phyloP scores from a whole-genome alignment of 495 filamentous ascomycete species.

The Clavariopsis aquatica region DNA sequence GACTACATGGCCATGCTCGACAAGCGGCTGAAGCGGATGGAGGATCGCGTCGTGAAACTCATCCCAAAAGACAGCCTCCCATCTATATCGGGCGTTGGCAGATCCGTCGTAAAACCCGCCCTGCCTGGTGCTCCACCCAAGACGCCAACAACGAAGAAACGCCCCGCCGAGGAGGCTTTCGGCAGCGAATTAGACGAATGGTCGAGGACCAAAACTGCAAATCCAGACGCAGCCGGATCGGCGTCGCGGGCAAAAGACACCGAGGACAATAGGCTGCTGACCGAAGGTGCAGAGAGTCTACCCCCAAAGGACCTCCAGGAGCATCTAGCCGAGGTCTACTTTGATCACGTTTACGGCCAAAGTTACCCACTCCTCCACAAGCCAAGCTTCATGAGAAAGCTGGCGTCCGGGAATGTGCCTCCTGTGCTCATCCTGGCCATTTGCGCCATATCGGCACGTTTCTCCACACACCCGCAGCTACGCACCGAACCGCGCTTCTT shows the following conservation, averaged over 20 bases:
- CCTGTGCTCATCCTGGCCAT: slow-evolving; percentile 89
- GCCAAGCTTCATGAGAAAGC: slow-evolving; percentile 86
- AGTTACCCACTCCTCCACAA: slow-evolving; percentile 95
- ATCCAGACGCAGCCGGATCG: slow-evolving; percentile 25
- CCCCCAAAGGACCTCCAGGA: slow-evolving; percentile 90
- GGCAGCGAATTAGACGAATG: slow-evolving; percentile 78
- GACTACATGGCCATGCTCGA: slow-evolving; percentile 99
- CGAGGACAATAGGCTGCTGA: slow-evolving; percentile 71
- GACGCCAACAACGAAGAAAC: slow-evolving; percentile 66
- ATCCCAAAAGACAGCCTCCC: slow-evolving; percentile 79
- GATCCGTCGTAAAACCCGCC: slow-evolving; percentile 79
- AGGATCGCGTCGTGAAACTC: slow-evolving; percentile 94
- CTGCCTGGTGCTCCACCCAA: slow-evolving; percentile 62
- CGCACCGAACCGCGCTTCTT: slow-evolving; percentile 81
- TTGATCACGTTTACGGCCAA: slow-evolving; percentile 94
- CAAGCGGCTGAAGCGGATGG: slow-evolving; percentile 80
- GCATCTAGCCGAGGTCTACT: slow-evolving; percentile 91
- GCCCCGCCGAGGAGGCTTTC: slow-evolving; percentile 87
- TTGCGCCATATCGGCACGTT: slow-evolving; percentile 88
- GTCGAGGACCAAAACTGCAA: slow-evolving; percentile 57
- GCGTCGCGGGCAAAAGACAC: slow-evolving; percentile 39
- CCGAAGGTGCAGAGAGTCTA: slow-evolving; percentile 79
- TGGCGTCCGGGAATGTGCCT: slow-evolving; percentile 64
- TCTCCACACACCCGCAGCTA: slow-evolving; percentile 91
- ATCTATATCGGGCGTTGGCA: slow-evolving; percentile 61